Evolutionary conservation across 1,139 yeast species (phyloP).

Genomic region (Hyphopichia burtonii): DNA sequence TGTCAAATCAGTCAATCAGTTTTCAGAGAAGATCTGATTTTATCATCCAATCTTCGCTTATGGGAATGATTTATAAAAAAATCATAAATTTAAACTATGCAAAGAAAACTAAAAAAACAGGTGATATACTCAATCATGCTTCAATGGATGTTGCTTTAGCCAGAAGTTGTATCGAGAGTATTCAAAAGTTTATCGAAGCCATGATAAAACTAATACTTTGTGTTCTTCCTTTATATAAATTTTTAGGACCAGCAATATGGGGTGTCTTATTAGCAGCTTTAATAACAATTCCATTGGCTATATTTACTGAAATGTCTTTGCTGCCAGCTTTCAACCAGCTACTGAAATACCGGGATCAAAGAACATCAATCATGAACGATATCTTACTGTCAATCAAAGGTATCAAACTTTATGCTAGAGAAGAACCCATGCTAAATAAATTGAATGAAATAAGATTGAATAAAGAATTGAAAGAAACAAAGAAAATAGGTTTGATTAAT

Average conservation of each 20-base stretch:
- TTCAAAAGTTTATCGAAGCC: constrained; percentile 57
- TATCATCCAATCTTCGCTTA: constrained; percentile 48
- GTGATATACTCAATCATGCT: constrained; percentile 57
- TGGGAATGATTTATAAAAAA: constrained; percentile 51
- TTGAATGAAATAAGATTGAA: constrained; percentile 50
- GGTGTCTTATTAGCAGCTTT: constrained; percentile 55
- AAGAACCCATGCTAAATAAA: constrained; percentile 56
- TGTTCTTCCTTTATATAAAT: constrained; percentile 50
- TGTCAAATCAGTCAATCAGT: constrained; percentile 3
- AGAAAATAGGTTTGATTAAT: constrained; percentile 43
- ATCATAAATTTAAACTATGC: constrained; percentile 46
- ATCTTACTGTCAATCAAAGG: constrained; percentile 63
- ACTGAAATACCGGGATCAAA: constrained; percentile 59
- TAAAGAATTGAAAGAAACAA: constrained; percentile 47
- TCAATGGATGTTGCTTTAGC: constrained; percentile 58
- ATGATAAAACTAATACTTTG: constrained; percentile 59
- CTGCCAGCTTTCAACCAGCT: constrained; percentile 49
- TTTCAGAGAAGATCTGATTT: constrained; percentile 29
- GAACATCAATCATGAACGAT: constrained; percentile 60
- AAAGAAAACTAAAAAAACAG: constrained; percentile 45
- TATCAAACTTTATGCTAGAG: constrained; percentile 76
- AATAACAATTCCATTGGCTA: constrained; percentile 42
- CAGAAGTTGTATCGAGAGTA: constrained; percentile 51
- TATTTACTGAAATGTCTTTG: constrained; percentile 26
- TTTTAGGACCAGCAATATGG: constrained; percentile 61